Evolutionary conservation across 140 eudicot species (phyloP).

Genomic region (Cichorium intybus): DNA sequence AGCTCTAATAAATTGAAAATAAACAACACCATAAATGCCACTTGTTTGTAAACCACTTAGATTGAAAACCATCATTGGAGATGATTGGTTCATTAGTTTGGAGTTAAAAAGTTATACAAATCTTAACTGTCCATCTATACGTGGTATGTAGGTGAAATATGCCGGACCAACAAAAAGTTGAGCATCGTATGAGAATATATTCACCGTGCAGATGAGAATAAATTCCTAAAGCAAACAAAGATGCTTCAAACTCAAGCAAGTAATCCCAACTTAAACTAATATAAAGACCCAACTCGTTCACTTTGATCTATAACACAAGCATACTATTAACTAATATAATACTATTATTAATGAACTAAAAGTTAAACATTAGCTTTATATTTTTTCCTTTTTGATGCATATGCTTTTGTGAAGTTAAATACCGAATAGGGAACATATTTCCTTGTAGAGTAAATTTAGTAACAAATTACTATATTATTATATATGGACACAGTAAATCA

Average conservation of each 20-base stretch:
- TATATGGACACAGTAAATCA: too few species aligned
- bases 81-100: not conserved
- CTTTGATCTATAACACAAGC: conserved; percentile 12
- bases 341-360: conserved; percentile 33
- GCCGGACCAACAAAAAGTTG: conserved; percentile 23
- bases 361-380: conserved; percentile 55
- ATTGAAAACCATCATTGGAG: too few species aligned
- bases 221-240: conserved; percentile 52
- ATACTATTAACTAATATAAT: conserved; percentile 1
- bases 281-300: conserved; percentile 10
- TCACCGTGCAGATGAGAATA: conserved; percentile 55
- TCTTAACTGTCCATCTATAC: conserved; percentile 23
- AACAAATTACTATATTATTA: too few species aligned
- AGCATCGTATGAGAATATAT: conserved; percentile 58
- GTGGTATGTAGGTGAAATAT: conserved; percentile 13
- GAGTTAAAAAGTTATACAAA: conserved; percentile 24
- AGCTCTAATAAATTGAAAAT: too few species aligned
- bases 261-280: conserved; percentile 29
- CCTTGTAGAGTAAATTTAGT: not conserved
- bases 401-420: conserved; percentile 30
- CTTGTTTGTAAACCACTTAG: too few species aligned
- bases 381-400: conserved; percentile 24
- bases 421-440: conserved; percentile 13
- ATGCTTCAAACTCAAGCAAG: conserved; percentile 74
- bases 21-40: too few species aligned